Evolutionary conservation across 2,329 filamentous ascomycete species (phyloP).

Genomic region (Furcasterigmium furcatum): DNA sequence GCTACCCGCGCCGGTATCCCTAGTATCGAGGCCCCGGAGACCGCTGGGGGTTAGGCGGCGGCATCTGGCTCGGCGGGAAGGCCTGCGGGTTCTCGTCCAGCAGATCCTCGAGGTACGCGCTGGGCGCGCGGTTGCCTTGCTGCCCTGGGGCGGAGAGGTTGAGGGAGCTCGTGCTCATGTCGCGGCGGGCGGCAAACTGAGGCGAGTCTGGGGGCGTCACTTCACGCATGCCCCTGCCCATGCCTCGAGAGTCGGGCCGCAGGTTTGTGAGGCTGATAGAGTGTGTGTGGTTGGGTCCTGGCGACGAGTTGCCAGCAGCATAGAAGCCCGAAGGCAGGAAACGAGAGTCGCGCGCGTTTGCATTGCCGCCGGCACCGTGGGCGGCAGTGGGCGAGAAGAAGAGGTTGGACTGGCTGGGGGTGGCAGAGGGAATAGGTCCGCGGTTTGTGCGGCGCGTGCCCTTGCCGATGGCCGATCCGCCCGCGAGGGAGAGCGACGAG

Average conservation of each 20-base stretch:
- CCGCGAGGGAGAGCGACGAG: conserved; percentile 49
- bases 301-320: conserved; percentile 60
- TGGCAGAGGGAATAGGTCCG: conserved; percentile 49
- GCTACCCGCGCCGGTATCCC: neutral
- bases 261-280: conserved; percentile 61
- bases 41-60: conserved; percentile 11
- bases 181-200: conserved; percentile 42
- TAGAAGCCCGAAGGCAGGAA: conserved; percentile 93
- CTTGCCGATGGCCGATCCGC: conserved; percentile 43
- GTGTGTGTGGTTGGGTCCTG: conserved; percentile 41
- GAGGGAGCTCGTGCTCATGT: conserved; percentile 62
- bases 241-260: conserved; percentile 54
- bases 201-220: conserved; percentile 66
- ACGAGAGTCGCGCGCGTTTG: conserved; percentile 65
- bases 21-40: conserved; percentile 2
- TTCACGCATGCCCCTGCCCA: conserved; percentile 37
- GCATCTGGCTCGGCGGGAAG: conserved; percentile 42
- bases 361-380: conserved; percentile 44
- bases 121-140: conserved; percentile 75
- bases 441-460: conserved; percentile 49
- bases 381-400: conserved; percentile 95
- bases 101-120: conserved; percentile 85
- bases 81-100: conserved; percentile 68
- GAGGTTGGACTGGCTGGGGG: conserved; percentile 65
- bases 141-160: conserved; percentile 55